Percentiles rank a stretch among this genome's conserved stretches.
Conservation (phyloP, 192 early-diverging fungal species). For the Chytriomyces hyalinus region DNA sequence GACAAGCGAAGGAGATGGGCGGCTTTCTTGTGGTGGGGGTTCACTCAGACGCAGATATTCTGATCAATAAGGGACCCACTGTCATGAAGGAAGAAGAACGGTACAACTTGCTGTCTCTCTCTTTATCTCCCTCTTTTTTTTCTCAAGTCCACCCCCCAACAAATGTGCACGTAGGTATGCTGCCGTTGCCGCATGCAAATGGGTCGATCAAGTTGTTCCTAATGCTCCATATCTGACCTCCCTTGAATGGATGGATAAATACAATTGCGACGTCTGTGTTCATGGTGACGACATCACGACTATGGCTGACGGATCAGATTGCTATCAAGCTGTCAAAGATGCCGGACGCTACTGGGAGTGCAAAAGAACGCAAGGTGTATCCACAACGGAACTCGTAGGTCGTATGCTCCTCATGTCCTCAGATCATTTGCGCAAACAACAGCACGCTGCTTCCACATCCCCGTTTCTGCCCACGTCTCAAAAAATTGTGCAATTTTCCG, state of each 20-base stretch:
- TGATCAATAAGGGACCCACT: slow-evolving; percentile 93
- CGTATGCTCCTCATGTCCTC: slow-evolving; percentile 90
- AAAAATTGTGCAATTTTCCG: slow-evolving; percentile 89
- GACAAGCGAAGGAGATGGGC: slow-evolving; percentile 93
- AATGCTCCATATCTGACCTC: slow-evolving; percentile 93
- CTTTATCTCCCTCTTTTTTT: neutral
- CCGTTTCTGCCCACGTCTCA: slow-evolving; percentile 88
- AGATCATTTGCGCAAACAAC: neutral
- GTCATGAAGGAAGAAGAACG: slow-evolving; percentile 96
- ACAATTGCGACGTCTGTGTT: slow-evolving; percentile 92
- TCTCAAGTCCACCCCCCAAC: neutral
- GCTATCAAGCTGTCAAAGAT: slow-evolving; percentile 94
- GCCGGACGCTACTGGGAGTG: slow-evolving; percentile 94
- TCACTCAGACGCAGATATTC: slow-evolving; percentile 91
- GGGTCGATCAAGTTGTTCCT: slow-evolving; percentile 90
- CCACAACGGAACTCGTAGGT: slow-evolving; percentile 94
- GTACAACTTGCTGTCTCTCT: slow-evolving; percentile 40
- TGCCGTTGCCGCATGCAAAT: slow-evolving; percentile 95
- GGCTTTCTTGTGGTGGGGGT: slow-evolving; percentile 87
- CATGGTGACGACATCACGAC: slow-evolving; percentile 99
- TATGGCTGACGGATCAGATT: slow-evolving; percentile 93
- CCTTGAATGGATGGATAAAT: slow-evolving; percentile 81
- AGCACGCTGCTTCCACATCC: slow-evolving; percentile 65
- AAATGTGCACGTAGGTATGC: slow-evolving; percentile 68
- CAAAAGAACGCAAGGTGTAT: slow-evolving; percentile 93